These are phyloP conservation scores for Cicer yamashitae DNA, from an alignment of 306 rosid genomes.

Conservation along the genomic window DNA sequence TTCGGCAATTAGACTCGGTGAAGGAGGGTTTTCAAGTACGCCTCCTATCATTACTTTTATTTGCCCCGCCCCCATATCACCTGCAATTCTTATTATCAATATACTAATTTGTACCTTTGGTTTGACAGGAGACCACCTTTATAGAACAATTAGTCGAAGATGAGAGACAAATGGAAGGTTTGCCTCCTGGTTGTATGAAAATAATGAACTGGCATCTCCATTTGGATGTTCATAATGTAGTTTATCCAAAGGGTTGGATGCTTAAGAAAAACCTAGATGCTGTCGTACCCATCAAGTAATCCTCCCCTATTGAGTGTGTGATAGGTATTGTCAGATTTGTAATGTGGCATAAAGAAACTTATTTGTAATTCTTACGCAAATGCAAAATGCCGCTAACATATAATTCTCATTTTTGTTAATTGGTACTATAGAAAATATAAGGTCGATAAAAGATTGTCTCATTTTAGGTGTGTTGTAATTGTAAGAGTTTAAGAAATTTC, in stretches of 20 bases:
- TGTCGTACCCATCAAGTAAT: slow-evolving; percentile 65
- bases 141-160: slow-evolving; percentile 90
- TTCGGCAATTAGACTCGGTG: slow-evolving; percentile 84
- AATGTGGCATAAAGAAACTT: slow-evolving; percentile 32
- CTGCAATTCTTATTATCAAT: slow-evolving; percentile 30
- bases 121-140: slow-evolving; percentile 88
- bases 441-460: slow-evolving; percentile 36
- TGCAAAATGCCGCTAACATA: slow-evolving; percentile 25
- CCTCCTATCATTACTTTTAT: slow-evolving; percentile 35
- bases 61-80: slow-evolving; percentile 28
- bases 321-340: slow-evolving; percentile 65
- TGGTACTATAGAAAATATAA: slow-evolving; percentile 36
- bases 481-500: background rate
- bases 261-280: slow-evolving; percentile 78
- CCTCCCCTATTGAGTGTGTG: slow-evolving; percentile 52
- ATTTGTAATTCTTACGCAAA: slow-evolving; percentile 43
- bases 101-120: slow-evolving; percentile 26
- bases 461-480: slow-evolving; percentile 15
- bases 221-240: slow-evolving; percentile 59
- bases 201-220: slow-evolving; percentile 98
- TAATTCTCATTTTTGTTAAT: slow-evolving; percentile 36
- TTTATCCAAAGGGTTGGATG: slow-evolving; percentile 88
- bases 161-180: slow-evolving; percentile 93
- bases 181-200: slow-evolving; percentile 66
- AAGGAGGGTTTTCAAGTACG: slow-evolving; percentile 98